Base-by-base conservation (phyloP, 2,329 filamentous ascomycete species). In the Phyllosticta citriasiana region DNA sequence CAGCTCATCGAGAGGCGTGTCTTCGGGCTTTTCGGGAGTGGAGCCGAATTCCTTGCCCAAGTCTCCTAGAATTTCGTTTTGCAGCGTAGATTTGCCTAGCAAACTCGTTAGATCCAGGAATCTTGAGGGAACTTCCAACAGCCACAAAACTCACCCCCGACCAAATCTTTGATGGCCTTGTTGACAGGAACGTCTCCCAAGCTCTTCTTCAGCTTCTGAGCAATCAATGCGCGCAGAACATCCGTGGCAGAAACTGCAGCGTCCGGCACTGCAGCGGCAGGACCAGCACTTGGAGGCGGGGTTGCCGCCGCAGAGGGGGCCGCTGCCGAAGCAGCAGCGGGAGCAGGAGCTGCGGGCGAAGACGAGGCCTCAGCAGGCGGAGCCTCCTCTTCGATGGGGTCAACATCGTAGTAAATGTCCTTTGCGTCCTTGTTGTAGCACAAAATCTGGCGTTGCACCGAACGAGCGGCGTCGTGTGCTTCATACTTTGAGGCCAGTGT, bases 401-500 rank as follows among this genome's bases (percentile, higher is more conserved):
- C 94, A 53, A 96, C 92, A 73, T 97, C 93, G 77, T 99, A 99
- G 81, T 99, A 99, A 66, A 99, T 99, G 76, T 99, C 94, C 76
- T 97, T 97, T 61, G 91, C 89, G 72, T 99, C 94, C 77, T 99
- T 99, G 82, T 96, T 97, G 81, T 97, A 99, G 82, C 94, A 97
- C 62, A 99, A 84, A 73, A 99, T 97, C 76, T 97, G 93, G 74
- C 94, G 86, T 78, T 97, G 92, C 53, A 97, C 88, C 7, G 93
- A 97, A 71, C 93, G 93, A 64, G 94, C 94, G 61, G 94, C 94
- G 78, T 99, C 94, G 78, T 97, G 96, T 65, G 93, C 92, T 81
- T 99, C 94, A 77, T 97, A 99, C 78, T 97, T 97, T 73, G 91
- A 92, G 64, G 92, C 91, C 64, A 99, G 79, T 59, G 94, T 99